Conservation (phyloP, 2,329 filamentous ascomycete genomes). For the Pseudopithomyces chartarum region DNA sequence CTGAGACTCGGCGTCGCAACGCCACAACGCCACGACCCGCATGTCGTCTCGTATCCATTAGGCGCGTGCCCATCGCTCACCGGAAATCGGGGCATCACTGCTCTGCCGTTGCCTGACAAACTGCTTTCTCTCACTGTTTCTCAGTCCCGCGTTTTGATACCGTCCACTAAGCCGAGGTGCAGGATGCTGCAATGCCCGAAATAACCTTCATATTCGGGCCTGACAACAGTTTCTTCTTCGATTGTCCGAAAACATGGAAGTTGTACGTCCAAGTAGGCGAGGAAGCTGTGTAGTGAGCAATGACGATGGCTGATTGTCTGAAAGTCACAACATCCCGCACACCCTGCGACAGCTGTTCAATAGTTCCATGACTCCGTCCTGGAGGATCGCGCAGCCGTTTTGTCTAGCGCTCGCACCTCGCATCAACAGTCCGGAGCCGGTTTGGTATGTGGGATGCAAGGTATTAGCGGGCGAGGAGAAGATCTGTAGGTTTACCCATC, state of each 20-base stretch:
- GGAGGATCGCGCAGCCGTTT: slow-evolving; percentile 39
- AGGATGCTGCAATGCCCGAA: slow-evolving; percentile 35
- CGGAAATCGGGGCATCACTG: not conserved
- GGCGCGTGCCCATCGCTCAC: slow-evolving; percentile 2
- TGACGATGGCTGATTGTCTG: slow-evolving; percentile 22
- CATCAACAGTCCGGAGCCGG: slow-evolving; percentile 30
- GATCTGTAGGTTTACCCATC: slow-evolving; percentile 33
- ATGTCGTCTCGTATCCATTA: slow-evolving; percentile 2
- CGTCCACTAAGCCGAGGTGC: not conserved
- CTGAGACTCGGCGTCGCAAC: not conserved
- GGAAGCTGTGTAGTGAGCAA: not conserved
- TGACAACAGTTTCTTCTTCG: slow-evolving; percentile 44
- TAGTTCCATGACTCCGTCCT: slow-evolving; percentile 36
- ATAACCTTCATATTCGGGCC: slow-evolving; percentile 43
- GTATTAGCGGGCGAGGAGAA: slow-evolving; percentile 40
- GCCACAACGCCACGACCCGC: slow-evolving; percentile 1
- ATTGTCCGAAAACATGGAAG: slow-evolving; percentile 44
- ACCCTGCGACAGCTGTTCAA: slow-evolving; percentile 42
- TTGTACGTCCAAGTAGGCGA: slow-evolving; percentile 25
- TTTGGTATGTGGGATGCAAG: slow-evolving; percentile 43
- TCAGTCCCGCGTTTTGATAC: not conserved
- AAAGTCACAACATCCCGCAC: slow-evolving; percentile 38
- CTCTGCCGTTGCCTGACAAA: not conserved
- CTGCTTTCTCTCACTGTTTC: slow-evolving; percentile 1
- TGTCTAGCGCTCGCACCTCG: slow-evolving; percentile 40